Conservation (phyloP, 2,329 filamentous ascomycete species). For the Diplodia corticola region DNA sequence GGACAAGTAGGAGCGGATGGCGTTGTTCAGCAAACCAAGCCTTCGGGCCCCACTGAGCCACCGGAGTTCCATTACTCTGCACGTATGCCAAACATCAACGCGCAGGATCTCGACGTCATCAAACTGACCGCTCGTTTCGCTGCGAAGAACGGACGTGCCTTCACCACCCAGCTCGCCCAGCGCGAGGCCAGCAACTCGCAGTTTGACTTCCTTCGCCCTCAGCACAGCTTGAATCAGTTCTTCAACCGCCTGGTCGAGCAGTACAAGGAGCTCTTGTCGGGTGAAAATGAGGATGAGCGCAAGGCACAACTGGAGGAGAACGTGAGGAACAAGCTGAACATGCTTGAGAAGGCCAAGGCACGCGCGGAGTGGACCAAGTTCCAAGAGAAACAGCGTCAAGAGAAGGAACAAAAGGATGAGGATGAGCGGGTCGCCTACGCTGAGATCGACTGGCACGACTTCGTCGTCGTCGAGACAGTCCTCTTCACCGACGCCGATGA, state of each 20-base stretch:
- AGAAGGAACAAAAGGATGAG: slow-evolving; percentile 85
- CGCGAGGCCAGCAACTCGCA: slow-evolving; percentile 88
- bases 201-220: slow-evolving; percentile 92
- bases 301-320: slow-evolving; percentile 73
- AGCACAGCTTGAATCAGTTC: slow-evolving; percentile 95
- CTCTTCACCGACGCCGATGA: slow-evolving; percentile 89
- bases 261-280: slow-evolving; percentile 76
- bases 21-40: slow-evolving; percentile 60
- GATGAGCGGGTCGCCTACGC: slow-evolving; percentile 75
- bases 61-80: slow-evolving; percentile 90
- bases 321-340: slow-evolving; percentile 73
- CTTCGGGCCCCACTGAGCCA: slow-evolving; percentile 80
- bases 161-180: slow-evolving; percentile 86
- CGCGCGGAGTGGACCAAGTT: slow-evolving; percentile 85
- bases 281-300: slow-evolving; percentile 70
- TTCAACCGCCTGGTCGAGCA: slow-evolving; percentile 92
- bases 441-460: slow-evolving; percentile 97
- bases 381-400: slow-evolving; percentile 80
- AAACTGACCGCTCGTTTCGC: slow-evolving; percentile 85
- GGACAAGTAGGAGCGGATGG: slow-evolving; percentile 68
- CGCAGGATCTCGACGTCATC: slow-evolving; percentile 78
- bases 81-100: slow-evolving; percentile 95
- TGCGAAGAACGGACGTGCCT: slow-evolving; percentile 87
- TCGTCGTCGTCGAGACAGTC: slow-evolving; percentile 92
- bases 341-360: slow-evolving; percentile 78